phyloP scores from a whole-genome alignment of 2,329 filamentous ascomycete species.

The Penicillium capsulatum region DNA sequence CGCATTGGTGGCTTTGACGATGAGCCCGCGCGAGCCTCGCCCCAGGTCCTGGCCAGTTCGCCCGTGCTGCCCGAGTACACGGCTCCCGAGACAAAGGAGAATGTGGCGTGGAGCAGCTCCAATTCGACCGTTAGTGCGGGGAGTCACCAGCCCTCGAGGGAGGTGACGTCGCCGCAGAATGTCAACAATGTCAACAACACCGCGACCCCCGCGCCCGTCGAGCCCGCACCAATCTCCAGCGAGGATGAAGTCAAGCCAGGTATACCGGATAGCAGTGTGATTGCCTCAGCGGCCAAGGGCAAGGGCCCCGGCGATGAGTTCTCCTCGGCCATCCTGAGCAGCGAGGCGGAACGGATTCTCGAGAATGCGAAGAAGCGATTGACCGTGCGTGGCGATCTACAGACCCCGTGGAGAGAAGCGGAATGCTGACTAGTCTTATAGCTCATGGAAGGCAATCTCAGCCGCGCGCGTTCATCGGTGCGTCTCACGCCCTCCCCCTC shows the following conservation, averaged over 20 bases:
- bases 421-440: conserved; percentile 38
- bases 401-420: not conserved
- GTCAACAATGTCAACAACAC: not conserved
- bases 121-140: conserved; percentile 36
- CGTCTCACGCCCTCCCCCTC: conserved; percentile 49
- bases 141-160: conserved; percentile 22
- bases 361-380: conserved; percentile 87
- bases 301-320: conserved; percentile 56
- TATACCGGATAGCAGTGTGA: conserved; percentile 19
- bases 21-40: no score
- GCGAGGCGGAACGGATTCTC: conserved; percentile 81
- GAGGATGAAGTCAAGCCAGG: conserved; percentile 1
- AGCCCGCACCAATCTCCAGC: not conserved
- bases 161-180: conserved; percentile 8
- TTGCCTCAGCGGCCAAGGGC: conserved; percentile 36
- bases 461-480: conserved; percentile 68
- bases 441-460: conserved; percentile 92
- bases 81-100: conserved; percentile 48
- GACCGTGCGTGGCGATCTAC: conserved; percentile 58
- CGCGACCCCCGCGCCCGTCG: not conserved
- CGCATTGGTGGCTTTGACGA: conserved; percentile 19
- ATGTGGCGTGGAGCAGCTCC: conserved; percentile 31
- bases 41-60: conserved; percentile 15
- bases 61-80: conserved; percentile 47
- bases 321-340: conserved; percentile 71